Evolutionary conservation across 768 basidiomycete genomes (phyloP), one percentile per base, ranked within the genome.

Genomic region (Thelephora ganbajun): DNA sequence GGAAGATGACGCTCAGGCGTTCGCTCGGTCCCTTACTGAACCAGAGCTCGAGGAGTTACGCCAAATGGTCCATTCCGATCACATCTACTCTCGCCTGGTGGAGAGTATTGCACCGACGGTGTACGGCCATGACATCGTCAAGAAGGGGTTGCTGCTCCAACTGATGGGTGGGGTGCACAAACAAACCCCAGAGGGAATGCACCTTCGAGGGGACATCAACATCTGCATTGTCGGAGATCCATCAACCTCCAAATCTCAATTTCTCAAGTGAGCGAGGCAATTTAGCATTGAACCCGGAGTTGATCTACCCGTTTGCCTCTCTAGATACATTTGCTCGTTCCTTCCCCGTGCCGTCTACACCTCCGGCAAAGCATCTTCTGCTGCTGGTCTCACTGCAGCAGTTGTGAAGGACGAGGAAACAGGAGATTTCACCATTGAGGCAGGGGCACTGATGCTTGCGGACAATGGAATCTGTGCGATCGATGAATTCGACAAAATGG

Each of bases 401-500:
- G 96, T 99, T 0, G 94, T 98, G 50, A 92, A 86, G 58, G 96
- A 99, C 57, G 94, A 98, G 65, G 96, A 98, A 64, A 94, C 93
- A 0, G 96, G 96, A 12, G 96, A 99, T 60, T 99, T 98, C 67
- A 98, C 96, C 0, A 98, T 98, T 59, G 96, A 99, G 67, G 96
- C 96, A 18, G 96, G 96, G 44, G 96, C 96, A 3, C 74, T 99
- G 54, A 98, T 99, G 96, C 77, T 99, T 3, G 96, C 96, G 5
- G 96, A 99, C 67, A 98, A 98, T 56, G 96, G 96, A 6, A 97
- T 98, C 61, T 99, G 96, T 60, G 93, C 93, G n/a, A 99, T 99
- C 57, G 96, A 99, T 67, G 96, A 98, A 65, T 99, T 99, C 59
- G 96, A 99, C 76, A 99, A 99, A 66, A 99, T 99, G 96, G 94